These are phyloP conservation scores for Pythium apleroticum DNA, from an alignment of 352 stramenopile genomes.

Conservation along the genomic window DNA sequence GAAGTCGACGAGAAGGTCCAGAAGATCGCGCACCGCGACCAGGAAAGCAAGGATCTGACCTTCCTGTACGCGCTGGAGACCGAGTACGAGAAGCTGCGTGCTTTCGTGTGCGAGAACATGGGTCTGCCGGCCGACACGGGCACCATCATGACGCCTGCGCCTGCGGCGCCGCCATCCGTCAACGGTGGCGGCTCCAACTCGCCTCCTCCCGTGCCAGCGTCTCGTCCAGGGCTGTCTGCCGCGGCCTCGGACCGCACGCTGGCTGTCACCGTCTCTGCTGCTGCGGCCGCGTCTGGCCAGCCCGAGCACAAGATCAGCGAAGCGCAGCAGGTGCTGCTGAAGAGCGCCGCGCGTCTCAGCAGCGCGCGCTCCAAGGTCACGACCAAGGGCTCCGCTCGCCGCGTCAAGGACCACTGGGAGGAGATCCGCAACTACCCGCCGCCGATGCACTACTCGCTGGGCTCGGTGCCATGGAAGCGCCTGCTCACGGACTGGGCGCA, in stretches of 20 bases:
- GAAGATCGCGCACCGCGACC: constrained; percentile 81
- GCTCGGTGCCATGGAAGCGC: constrained; percentile 85
- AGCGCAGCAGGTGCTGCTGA: constrained; percentile 67
- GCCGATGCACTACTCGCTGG: constrained; percentile 81
- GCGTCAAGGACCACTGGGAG: constrained; percentile 88
- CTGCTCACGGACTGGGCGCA: constrained; percentile 86
- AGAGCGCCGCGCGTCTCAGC: constrained; percentile 60
- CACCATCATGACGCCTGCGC: constrained; percentile 30
- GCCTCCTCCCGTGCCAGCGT: background rate
- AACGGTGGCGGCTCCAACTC: constrained; percentile 22
- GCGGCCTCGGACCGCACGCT: constrained; percentile 33
- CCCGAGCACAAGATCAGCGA: constrained; percentile 58
- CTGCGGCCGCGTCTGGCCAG: constrained; percentile 20
- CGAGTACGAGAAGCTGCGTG: constrained; percentile 82
- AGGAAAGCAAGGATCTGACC: constrained; percentile 84
- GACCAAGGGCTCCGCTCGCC: constrained; percentile 72
- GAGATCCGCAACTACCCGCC: constrained; percentile 86
- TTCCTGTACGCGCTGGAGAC: constrained; percentile 77
- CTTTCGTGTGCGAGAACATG: constrained; percentile 77
- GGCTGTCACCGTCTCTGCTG: background rate
- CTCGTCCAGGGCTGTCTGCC: constrained; percentile 15
- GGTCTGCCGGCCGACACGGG: constrained; percentile 72
- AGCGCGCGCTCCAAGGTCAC: constrained; percentile 73
- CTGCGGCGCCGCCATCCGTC: background rate
- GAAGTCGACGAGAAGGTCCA: constrained; percentile 87